Evolutionary conservation across 192 early-diverging fungal genomes (phyloP), one percentile per base, ranked within the genome.

Genomic region (Pilobolus umbonatus): DNA sequence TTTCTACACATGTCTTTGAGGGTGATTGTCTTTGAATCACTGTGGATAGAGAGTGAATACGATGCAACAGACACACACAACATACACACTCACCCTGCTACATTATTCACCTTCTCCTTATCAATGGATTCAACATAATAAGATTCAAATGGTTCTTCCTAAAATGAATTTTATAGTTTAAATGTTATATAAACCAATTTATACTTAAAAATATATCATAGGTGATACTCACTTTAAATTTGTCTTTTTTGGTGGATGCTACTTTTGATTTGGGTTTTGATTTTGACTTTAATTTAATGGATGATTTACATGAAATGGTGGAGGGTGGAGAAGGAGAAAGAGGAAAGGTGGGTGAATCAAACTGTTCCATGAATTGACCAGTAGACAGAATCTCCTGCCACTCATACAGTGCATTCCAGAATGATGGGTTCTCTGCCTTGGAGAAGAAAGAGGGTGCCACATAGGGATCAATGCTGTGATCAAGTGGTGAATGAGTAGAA

Each of bases 1-100:
- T 66, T 61, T 30, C 65, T 54, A 44, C 70, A 72, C 70, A 72
- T 72, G 17, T 72, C 63, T 39, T 72, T 72, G n/a, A 72, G 45
- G n/a, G 70, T 66, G 21, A 72, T 72, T 24, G 35, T 61, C 53
- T 72, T 72, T n/a, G 70, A 72, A 35, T 72, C 70, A 6, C 70
- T 71, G 21, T 45, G 12, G 19, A 24, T 25, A 36, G 47, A 35
- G 25, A 24, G 30, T 4, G 17, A 22, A 28, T 28, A 4, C 36
- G 1, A 54, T 35, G 24, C 29, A 40, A 63, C 19, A 43, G 34
- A 24, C 34, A 42, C 25, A 47, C 15, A 34, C 38, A 42, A 10
- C 9, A 15, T 29, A 14, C 44, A 15, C 24, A 55, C 51, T 51
- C 56, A 70, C 68, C 68, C 69, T 19, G 69, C 69, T 9, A 71